Base-by-base conservation (phyloP, 305 asterid species). In the Ajuga reptans region DNA sequence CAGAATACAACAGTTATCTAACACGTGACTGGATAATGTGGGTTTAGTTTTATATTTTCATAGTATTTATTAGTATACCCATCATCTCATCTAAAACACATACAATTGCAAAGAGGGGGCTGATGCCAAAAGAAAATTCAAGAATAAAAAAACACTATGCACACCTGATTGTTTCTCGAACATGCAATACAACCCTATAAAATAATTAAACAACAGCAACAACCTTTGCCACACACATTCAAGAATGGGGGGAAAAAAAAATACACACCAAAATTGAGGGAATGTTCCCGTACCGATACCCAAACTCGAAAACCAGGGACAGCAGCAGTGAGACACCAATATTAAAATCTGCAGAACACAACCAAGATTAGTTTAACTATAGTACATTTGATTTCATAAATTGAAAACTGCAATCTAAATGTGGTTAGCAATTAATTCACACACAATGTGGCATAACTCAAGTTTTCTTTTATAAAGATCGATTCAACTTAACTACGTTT, bases 181-280 rank as follows among this genome's bases (percentile, higher is more conserved):
- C 65, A 45, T 15, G 33, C 10, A 14, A 66, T 11, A 37, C 6
- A 54, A 75, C 62, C 59, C 3, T 15, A 27, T 47, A 8, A 64
- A 71, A 37, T 56, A 71, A 75, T 53, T 16, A 57, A 77, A 42
- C 64, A 64, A 77, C 54, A 65, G 11, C 33, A 39, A 63, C 61
- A 46, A 33, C 69, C 76, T 56, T 70, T 18, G 4, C 62, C 62
- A 52, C 60, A 72, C 62, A 69, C 58, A 72, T 29, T 51, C 42
- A 72, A 80, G 64, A 72, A 79, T 68, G 61, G 66, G 16, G 47
- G 31, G 37, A 24, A 16, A 66, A 14, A 29, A 10, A 33, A 66
- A 49, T 63, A 68, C 66, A 79, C 73, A 64, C 75, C 72, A 66
- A 76, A 81, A 79, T 58, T 74, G 85, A 60, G 72, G 76, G 56